A percentile compares a stretch with the other conserved stretches of the same genome.
phyloP scores from a whole-genome alignment of 257 asterid genomes.

The Solanum raphanifolium region DNA sequence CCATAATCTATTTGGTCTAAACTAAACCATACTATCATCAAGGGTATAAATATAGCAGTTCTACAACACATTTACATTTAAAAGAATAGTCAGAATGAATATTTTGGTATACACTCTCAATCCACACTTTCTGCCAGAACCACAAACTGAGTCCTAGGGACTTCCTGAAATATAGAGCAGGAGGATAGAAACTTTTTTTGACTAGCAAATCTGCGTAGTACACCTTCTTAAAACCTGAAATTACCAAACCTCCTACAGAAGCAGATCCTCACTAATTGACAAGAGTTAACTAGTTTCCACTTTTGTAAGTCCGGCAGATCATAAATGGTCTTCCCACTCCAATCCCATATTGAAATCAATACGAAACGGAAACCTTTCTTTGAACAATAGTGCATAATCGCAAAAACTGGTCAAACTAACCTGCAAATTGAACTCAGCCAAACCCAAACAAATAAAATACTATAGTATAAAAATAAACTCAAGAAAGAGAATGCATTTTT shows the following conservation, averaged over 20 bases:
- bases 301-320: not conserved
- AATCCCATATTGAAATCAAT: not conserved
- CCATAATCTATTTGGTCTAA: not conserved
- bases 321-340: not conserved
- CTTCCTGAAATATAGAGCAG: not conserved
- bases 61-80: not conserved
- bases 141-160: not conserved
- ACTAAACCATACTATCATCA: not conserved
- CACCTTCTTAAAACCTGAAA: not conserved
- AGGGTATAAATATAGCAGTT: not conserved
- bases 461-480: not conserved
- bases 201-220: not conserved
- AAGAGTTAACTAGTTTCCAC: not conserved
- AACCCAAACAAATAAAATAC: not conserved
- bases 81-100: not conserved
- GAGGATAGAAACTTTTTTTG: not conserved
- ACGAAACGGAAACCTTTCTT: not conserved
- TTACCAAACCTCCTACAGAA: not conserved
- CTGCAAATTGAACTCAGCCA: not conserved
- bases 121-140: not conserved
- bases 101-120: not conserved
- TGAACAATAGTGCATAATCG: not conserved
- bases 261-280: not conserved
- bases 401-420: not conserved
- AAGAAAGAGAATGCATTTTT: not conserved